phyloP scores from a whole-genome alignment of 2,329 filamentous ascomycete species.

The Xylaria sp. region DNA sequence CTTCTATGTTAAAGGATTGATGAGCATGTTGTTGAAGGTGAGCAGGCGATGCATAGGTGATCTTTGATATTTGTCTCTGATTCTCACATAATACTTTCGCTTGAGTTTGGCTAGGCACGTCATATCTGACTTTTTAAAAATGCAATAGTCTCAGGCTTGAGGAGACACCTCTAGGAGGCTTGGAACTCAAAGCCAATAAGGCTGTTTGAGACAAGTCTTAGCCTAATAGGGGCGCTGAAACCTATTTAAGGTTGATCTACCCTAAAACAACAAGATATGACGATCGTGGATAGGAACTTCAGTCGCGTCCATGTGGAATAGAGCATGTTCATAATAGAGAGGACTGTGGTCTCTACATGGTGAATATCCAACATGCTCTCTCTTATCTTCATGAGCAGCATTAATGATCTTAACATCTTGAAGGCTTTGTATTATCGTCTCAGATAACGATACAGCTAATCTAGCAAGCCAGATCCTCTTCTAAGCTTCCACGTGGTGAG shows the following conservation, averaged over 20 bases:
- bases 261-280: too few species aligned
- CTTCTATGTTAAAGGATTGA: neutral
- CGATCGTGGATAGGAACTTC: too few species aligned
- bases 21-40: neutral
- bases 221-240: conserved; percentile 9
- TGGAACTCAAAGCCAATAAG: conserved; percentile 22
- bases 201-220: conserved; percentile 16
- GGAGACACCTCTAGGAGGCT: neutral
- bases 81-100: neutral
- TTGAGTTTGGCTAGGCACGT: neutral
- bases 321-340: conserved; percentile 19
- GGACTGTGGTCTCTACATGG: conserved; percentile 1
- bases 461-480: neutral
- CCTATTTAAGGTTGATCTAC: neutral
- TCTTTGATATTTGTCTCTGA: neutral
- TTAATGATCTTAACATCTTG: neutral
- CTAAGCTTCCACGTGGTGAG: neutral
- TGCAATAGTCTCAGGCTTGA: neutral
- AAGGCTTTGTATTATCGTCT: neutral
- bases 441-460: neutral
- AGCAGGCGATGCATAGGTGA: neutral
- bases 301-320: conserved; percentile 21
- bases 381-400: neutral
- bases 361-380: conserved; percentile 11
- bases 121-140: too few species aligned